Conservation (phyloP, 2,329 filamentous ascomycete species). For the Sporothrix humicola region DNA sequence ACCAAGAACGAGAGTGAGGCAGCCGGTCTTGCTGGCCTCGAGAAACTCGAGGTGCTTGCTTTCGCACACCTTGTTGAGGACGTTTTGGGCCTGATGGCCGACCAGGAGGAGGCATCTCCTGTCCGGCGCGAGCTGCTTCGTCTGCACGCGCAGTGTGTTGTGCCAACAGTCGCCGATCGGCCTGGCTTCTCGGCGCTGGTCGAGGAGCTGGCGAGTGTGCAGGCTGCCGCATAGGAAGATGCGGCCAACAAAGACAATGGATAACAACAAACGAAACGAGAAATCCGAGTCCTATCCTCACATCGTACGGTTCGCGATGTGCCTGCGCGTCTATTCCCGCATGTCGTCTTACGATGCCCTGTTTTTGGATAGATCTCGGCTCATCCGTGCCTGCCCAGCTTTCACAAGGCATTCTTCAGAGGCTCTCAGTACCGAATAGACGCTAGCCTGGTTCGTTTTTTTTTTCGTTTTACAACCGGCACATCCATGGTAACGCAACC, state of each 20-base stretch:
- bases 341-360: not conserved
- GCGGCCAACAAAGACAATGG: not conserved
- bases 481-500: not conserved
- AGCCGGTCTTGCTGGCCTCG: constrained; percentile 40
- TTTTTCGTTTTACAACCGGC: too few species aligned
- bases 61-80: constrained; percentile 56
- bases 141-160: constrained; percentile 44
- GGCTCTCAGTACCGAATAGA: not conserved
- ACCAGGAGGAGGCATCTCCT: not conserved
- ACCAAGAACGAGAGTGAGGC: constrained; percentile 35
- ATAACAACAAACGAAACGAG: not conserved
- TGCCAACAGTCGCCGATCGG: constrained; percentile 40
- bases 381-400: not conserved
- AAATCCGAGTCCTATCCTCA: not conserved
- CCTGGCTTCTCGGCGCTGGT: constrained; percentile 45
- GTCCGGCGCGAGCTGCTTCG: constrained; percentile 40
- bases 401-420: not conserved
- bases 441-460: not conserved
- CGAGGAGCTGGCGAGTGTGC: constrained; percentile 35
- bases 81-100: constrained; percentile 47
- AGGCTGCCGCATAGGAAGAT: not conserved
- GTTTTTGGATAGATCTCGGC: not conserved
- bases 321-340: not conserved
- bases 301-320: not conserved
- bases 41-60: constrained; percentile 55